Percentiles rank a stretch among this genome's conserved stretches.
Conservation (phyloP, 1,284 basidiomycete species). For the Sanghuangporus sanghuang region DNA sequence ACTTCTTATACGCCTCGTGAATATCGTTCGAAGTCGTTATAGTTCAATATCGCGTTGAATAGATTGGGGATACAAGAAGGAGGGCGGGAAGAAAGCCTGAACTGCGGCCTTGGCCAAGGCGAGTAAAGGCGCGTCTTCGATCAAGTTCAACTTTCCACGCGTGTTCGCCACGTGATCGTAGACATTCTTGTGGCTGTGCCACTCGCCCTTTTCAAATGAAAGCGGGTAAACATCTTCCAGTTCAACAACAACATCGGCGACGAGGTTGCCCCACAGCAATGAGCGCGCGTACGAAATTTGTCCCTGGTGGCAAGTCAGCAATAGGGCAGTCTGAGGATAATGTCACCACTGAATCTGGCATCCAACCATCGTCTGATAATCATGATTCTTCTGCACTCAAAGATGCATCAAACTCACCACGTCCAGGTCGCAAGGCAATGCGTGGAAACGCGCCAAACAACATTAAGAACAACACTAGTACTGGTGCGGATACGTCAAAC, state of each 20-base stretch:
- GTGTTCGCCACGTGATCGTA: not conserved
- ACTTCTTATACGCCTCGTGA: constrained; percentile 1
- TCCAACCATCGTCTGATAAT: not conserved
- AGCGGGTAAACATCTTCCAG: too few relatives aligned
- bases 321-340: not conserved
- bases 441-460: not conserved
- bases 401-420: constrained; percentile 16
- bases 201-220: not conserved
- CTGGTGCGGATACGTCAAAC: not conserved
- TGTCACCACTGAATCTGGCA: not conserved
- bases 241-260: not conserved
- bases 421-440: not conserved
- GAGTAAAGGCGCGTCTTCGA: not conserved
- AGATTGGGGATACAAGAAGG: not conserved
- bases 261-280: not conserved
- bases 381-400: not conserved
- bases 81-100: not conserved
- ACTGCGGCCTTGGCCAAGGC: not conserved
- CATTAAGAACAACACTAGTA: not conserved
- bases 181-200: not conserved
- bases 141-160: constrained; percentile 8
- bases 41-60: not conserved
- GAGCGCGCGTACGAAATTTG: constrained; percentile 14
- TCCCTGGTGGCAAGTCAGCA: not conserved
- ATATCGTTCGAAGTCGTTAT: constrained; percentile 13